A percentile compares a stretch with the other conserved stretches of the same genome.
Conservation (phyloP, 73 alveolate species). For the Paramecium bursaria region DNA sequence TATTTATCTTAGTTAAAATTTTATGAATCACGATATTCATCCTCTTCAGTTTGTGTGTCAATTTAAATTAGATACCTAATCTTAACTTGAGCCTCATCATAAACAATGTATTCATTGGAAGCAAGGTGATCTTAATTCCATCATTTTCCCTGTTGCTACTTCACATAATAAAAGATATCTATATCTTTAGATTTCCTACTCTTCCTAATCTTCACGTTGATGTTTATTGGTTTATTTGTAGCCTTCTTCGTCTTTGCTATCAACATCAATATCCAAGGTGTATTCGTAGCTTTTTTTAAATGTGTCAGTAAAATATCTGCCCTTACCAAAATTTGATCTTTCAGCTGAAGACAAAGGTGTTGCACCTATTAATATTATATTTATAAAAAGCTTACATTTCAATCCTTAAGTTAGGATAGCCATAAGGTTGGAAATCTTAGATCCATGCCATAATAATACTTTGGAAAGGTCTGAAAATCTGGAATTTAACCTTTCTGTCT, state of each 20-base stretch:
- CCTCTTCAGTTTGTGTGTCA: slow-evolving; percentile 1
- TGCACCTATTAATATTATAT: slow-evolving; percentile 75
- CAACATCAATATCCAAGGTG: slow-evolving; percentile 51
- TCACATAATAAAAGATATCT: slow-evolving; percentile 89
- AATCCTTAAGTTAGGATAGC: slow-evolving; percentile 83
- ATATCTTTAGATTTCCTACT: slow-evolving; percentile 59
- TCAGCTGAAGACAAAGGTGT: slow-evolving; percentile 89
- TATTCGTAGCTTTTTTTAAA: slow-evolving; percentile 80
- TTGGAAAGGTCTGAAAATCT: slow-evolving; percentile 78
- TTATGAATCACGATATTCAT: too few species aligned
- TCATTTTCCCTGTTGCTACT: slow-evolving; percentile 93
- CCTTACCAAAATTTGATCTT: slow-evolving; percentile 93
- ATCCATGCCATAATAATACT: slow-evolving; percentile 94
- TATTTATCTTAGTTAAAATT: too few species aligned
- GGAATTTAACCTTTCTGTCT: slow-evolving; percentile 77
- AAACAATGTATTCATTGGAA: slow-evolving; percentile 92
- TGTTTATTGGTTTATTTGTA: too few species aligned
- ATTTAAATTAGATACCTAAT: slow-evolving; percentile 85
- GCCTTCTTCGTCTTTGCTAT: slow-evolving; percentile 45
- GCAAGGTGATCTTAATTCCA: slow-evolving; percentile 66
- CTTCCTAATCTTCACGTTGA: slow-evolving; percentile 17
- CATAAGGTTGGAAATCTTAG: slow-evolving; percentile 86
- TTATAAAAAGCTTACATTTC: slow-evolving; percentile 45
- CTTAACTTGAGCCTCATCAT: slow-evolving; percentile 86
- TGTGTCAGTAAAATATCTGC: slow-evolving; percentile 92